Evolutionary conservation across 2,329 filamentous ascomycete species (phyloP).

Genomic region (Fusarium mundagurra): DNA sequence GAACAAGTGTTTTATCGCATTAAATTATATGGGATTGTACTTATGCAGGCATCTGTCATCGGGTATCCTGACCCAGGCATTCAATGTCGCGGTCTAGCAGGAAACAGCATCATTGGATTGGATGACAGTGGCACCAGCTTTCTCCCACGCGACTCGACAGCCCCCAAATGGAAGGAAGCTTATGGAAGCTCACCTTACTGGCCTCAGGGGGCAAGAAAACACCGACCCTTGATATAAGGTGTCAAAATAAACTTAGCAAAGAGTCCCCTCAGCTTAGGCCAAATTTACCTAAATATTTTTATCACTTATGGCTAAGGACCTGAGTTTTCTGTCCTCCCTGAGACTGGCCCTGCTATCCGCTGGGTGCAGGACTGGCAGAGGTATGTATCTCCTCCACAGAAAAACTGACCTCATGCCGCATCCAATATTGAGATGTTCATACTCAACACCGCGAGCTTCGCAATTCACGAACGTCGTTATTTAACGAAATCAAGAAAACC

Average conservation of each 20-base stretch:
- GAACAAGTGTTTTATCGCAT: slow-evolving; percentile 7
- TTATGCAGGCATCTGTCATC: neutral
- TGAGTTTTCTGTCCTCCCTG: no score
- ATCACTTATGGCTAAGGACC: no score
- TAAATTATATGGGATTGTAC: slow-evolving; percentile 5
- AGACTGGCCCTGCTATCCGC: neutral
- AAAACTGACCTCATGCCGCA: slow-evolving; percentile 24
- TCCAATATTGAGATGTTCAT: slow-evolving; percentile 30
- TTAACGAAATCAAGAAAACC: neutral
- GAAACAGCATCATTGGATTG: slow-evolving; percentile 18
- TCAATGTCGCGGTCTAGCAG: slow-evolving; percentile 15
- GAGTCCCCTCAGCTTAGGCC: no score
- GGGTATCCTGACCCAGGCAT: slow-evolving; percentile 10
- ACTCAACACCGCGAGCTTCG: neutral
- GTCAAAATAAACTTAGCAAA: no score
- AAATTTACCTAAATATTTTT: no score
- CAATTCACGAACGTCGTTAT: neutral
- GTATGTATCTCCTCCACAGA: slow-evolving; percentile 9
- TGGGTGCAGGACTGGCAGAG: neutral
- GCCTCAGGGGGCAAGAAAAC: no score
- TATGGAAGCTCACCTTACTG: slow-evolving; percentile 5
- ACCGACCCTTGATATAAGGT: no score
- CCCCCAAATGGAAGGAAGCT: slow-evolving; percentile 17
- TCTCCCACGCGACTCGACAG: slow-evolving; percentile 31
- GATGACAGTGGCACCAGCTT: slow-evolving; percentile 21